Evolutionary conservation across 306 rosid genomes (phyloP), one percentile per base, ranked within the genome.

Genomic region (Pyrus communis): DNA sequence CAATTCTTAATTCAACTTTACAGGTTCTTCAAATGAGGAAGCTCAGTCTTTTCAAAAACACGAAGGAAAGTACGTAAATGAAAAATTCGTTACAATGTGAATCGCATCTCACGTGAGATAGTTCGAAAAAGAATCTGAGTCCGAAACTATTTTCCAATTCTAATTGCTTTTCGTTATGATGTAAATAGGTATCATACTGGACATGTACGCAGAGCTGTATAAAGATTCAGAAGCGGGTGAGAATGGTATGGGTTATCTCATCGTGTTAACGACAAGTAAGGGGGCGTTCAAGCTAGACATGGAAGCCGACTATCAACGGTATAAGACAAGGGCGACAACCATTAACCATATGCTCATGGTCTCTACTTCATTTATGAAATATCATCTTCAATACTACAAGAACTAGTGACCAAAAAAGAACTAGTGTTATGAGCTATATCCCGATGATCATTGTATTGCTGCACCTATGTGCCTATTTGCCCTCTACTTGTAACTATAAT

Each of bases 271-370:
- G 1, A 95, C 99, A 52, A 90, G 86, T 72, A 83, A 82, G 79
- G 99, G 99, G 5, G 67, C 72, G 10, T 91, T 92, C 93, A 92
- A 96, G 87, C 84, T 96, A 55, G 99, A 92, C 84, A 89, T 96
- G 97, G 93, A 71, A 1, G 90, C 85, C 77, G 91, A 92, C 83
- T 82, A 77, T 75, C 87, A 82, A 15, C 88, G 86, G 23, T 91
- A 92, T 82, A 91, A 85, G 75, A 88, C 90, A 69, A 92, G 97
- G 97, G 84, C 91, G 57, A 76, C 84, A 1, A 81, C 98, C 66
- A 88, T 96, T 75, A 91, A 85, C 70, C 98, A 91, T 42, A 87
- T 91, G 97, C 86, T 96, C 5, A 74, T 75, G 79, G 84, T 92
- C 49, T 87, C 97, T 33, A 69, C 90, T 88, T 85, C 98, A 43